A percentile compares a stretch with the other conserved stretches of the same genome.
Evolutionary conservation across 2,329 filamentous ascomycete genomes (phyloP).

Genomic region (Epichloe sibirici): DNA sequence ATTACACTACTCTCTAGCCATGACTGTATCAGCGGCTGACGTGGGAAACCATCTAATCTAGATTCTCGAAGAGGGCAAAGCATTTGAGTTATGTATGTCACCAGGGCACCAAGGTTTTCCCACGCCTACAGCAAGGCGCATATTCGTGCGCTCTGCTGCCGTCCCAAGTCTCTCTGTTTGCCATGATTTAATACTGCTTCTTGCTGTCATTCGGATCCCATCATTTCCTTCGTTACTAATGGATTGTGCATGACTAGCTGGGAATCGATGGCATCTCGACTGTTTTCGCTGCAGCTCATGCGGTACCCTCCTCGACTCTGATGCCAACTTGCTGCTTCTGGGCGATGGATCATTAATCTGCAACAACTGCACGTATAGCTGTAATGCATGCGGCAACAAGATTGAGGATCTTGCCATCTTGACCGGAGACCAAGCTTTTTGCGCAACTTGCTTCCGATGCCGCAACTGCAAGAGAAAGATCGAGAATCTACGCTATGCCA

Average conservation of each 20-base stretch:
- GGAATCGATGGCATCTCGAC: conserved; percentile 96
- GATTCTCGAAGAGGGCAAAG: conserved; percentile 97
- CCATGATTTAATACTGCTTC: too few species aligned
- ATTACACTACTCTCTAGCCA: neutral
- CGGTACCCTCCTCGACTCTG: conserved; percentile 89
- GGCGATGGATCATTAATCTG: conserved; percentile 97
- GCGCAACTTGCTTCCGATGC: conserved; percentile 92
- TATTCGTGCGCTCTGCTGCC: neutral
- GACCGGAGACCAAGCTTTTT: conserved; percentile 96
- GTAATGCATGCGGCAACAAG: conserved; percentile 91
- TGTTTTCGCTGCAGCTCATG: conserved; percentile 98
- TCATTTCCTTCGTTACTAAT: conserved; percentile 11
- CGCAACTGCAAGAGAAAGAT: conserved; percentile 98
- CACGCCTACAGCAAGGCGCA: neutral
- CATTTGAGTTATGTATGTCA: conserved; percentile 84
- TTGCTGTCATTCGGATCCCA: too few species aligned
- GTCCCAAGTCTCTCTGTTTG: neutral
- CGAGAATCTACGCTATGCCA: conserved; percentile 92
- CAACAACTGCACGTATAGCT: conserved; percentile 99
- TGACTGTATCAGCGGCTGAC: neutral
- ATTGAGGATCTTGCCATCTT: conserved; percentile 97
- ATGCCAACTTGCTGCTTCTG: conserved; percentile 91
- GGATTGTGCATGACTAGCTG: conserved; percentile 42
- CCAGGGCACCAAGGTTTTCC: neutral
- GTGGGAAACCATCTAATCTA: conserved; percentile 23